These are phyloP conservation scores for Lachancea dasiensis DNA, from an alignment of 805 yeast species.

Conservation along the genomic window DNA sequence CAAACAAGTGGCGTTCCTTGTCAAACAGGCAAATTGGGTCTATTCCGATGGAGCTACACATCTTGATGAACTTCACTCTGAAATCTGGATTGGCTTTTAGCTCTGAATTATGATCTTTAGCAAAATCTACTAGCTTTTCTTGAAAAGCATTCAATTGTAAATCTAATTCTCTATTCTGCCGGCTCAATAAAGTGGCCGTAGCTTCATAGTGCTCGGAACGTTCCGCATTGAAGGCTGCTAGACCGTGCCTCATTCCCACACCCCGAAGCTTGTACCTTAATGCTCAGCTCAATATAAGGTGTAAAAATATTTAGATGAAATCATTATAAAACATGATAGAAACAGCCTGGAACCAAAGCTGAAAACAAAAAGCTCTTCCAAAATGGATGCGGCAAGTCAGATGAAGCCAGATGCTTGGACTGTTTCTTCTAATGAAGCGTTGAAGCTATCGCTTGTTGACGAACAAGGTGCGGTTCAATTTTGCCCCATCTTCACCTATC, in stretches of 20 bases:
- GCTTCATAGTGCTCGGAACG: slow-evolving; percentile 13
- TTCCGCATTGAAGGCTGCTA: slow-evolving; percentile 39
- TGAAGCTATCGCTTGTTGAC: slow-evolving; percentile 55
- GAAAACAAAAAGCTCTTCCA: background rate
- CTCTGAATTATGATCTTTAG: slow-evolving; percentile 62
- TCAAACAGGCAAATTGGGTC: slow-evolving; percentile 57
- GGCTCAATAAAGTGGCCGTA: slow-evolving; percentile 30
- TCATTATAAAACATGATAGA: too few species aligned
- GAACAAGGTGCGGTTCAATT: slow-evolving; percentile 56
- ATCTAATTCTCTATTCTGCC: slow-evolving; percentile 54
- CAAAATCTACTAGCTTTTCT: slow-evolving; percentile 67
- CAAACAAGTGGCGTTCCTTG: slow-evolving; percentile 28
- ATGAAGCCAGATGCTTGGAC: slow-evolving; percentile 73
- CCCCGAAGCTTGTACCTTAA: background rate
- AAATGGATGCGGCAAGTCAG: slow-evolving; percentile 12
- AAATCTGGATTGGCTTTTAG: slow-evolving; percentile 59
- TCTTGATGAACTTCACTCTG: slow-evolving; percentile 63
- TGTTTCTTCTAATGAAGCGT: slow-evolving; percentile 59
- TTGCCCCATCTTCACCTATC: slow-evolving; percentile 80
- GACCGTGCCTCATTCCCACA: slow-evolving; percentile 33
- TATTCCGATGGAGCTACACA: slow-evolving; percentile 76
- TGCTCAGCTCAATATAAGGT: background rate
- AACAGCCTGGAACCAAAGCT: too few species aligned
- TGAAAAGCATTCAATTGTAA: slow-evolving; percentile 76
- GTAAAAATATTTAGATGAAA: too few species aligned